Base-by-base conservation (phyloP, 2,329 filamentous ascomycete genomes). In the Chaetothyriales sp. region DNA sequence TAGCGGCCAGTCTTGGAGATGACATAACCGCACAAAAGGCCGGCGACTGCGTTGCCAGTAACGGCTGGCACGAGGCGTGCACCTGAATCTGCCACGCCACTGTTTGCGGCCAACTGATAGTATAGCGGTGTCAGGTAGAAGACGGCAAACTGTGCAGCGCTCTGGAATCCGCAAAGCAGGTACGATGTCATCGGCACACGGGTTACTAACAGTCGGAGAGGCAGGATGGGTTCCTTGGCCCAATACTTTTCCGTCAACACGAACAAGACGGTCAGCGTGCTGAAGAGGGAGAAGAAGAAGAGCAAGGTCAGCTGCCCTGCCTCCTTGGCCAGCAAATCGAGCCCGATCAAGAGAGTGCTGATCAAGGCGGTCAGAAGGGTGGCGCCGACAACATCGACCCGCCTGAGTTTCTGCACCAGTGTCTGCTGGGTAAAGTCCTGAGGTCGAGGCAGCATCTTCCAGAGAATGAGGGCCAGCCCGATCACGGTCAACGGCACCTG, bases 11-110 rank as follows among this genome's bases (percentile, higher is more conserved):
- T 83, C 18, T 66, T 69, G 43, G 73, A 71, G 58, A 83, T 82
- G 47, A 73, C 68, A 0, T 68, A 59, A 0, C 83, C 82, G 0
- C 79, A 73, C 0, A 80, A 43, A 1, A 86, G 66, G 0, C 79
- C 80, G 1, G 81, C 82, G 0, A 66, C 32, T 0, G 81, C 77
- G 57, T 86, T 86, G 0, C 82, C 83, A 0, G 76, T 64, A 0
- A 86, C 80, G 0, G 82, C 78, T 0, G 83, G 83, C 43, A 86
- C 72, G 0, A 87, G 67, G 57, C 84, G 79, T 0, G 75, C 67
- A 1, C 74, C 74, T 0, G 81, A 79, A 1, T 69, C 65, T 0
- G 80, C 79, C 44, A 75, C 78, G 0, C 76, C 78, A 2, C 73
- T 73, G 0, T 70, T 67, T 4, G 74, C 67, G 0, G 80, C 81